Evolutionary conservation across 768 basidiomycete genomes (phyloP), one percentile per base, ranked within the genome.

Genomic region (Kockovaella imperatae): DNA sequence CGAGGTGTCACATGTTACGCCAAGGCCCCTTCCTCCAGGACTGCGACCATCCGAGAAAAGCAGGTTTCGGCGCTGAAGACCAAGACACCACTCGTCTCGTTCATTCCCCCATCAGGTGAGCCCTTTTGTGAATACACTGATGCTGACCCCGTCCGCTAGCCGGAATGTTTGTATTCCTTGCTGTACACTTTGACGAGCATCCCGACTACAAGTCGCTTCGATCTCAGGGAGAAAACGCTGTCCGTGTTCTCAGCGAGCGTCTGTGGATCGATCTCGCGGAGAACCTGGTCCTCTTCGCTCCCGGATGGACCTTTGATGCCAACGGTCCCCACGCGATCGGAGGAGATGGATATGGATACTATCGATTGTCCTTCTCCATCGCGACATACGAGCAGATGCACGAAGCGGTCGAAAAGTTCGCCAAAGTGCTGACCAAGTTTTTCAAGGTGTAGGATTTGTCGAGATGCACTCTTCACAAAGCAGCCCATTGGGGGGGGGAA

Each of bases 101-200:
- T 87, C 62, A 77, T 84, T 1, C 83, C 85, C 11, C 86, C 86
- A 0, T 77, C 78, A 1, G 67, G 62, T 60, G 41, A 53, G 59
- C 53, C 25, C 8, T 24, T 14, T 17, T 20, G 23, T 26, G 40
- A 23, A n/a, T 15, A 10, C 26, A 38, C 5, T 20, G 34, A 13
- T 10, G 40, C 47, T 62, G 35, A 52, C 29, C 13, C 5, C 35
- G 17, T 8, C 38, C 3, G 25, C 29, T 15, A 60, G 77, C 83
- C n/a, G 87, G 87, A 6, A 90, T 88, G 87, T 88, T 86, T 69
- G 59, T 73, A 35, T 74, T 84, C 82, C 58, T 87, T 32, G 76
- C 76, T 56, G 61, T 87, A 23, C 77, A 86, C 70, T 75, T 87
- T 32, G 75, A 78, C 18, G 68, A 75, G 44, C 78, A 81, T 60